Evolutionary conservation across 208 protist species (phyloP).

Genomic region (Acanthamoeba castellanii): DNA sequence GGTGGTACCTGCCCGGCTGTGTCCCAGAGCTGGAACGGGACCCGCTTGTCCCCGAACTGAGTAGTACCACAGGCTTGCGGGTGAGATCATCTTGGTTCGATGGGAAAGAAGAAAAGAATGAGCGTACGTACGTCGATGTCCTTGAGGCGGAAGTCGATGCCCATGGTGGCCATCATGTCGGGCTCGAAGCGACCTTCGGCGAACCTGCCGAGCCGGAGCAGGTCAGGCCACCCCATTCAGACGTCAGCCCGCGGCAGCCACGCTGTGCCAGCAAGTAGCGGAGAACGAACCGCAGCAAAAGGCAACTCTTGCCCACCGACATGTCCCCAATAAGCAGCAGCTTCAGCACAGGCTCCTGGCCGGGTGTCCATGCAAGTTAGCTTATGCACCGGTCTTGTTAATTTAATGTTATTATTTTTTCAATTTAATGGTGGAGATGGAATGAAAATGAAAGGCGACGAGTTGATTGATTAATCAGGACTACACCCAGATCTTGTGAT

Average conservation of each 20-base stretch:
- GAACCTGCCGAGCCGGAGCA: not conserved
- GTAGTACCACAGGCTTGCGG: not conserved
- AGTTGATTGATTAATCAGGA: too few relatives aligned
- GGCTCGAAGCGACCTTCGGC: not conserved
- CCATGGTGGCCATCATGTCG: conserved; percentile 30
- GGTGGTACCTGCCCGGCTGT: not conserved
- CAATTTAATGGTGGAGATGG: too few relatives aligned
- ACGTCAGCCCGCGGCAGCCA: too few relatives aligned
- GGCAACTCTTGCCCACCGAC: conserved; percentile 6
- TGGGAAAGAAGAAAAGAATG: not conserved
- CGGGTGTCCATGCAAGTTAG: too few relatives aligned
- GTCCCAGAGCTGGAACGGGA: not conserved
- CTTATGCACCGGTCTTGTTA: too few relatives aligned
- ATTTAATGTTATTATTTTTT: too few relatives aligned
- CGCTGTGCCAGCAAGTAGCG: too few relatives aligned
- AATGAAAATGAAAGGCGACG: too few relatives aligned
- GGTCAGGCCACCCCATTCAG: too few relatives aligned
- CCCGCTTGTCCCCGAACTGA: conserved; percentile 8
- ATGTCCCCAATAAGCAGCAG: conserved; percentile 1
- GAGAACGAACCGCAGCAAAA: not conserved
- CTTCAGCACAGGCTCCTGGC: not conserved
- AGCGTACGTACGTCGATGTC: not conserved
- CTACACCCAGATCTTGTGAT: too few relatives aligned
- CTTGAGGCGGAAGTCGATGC: conserved; percentile 38
- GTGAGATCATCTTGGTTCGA: not conserved